Evolutionary conservation across 495 filamentous ascomycete genomes (phyloP), one percentile per base, ranked within the genome.

Genomic region (Talaromyces thailandensis): DNA sequence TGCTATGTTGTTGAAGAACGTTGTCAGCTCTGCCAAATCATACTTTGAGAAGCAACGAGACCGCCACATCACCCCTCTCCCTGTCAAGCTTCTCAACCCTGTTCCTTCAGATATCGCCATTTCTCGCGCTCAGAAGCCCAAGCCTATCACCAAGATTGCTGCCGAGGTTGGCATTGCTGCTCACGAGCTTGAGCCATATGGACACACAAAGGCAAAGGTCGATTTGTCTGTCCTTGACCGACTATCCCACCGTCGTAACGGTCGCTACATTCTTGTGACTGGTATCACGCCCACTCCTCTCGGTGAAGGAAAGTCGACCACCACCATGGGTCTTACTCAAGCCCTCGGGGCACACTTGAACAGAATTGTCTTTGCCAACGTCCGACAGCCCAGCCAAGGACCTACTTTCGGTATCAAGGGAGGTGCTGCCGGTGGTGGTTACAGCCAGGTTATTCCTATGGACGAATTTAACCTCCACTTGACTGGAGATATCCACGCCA

Each of bases 401-500:
- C 94, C 94, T 58, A 98, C 94, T 0, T 98, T 98, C 70, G 94
- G 94, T 68, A 97, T 98, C 81, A 98, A 98, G 78, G 94, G 94
- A 51, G 94, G 94, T 64, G 94, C 94, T 58, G 94, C 94, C 62
- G 94, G 94, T 68, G 94, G 94, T 66, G 94, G 94, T 16, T 98
- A 96, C 80, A 95, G 91, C 73, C 94, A 98, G 74, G 94, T 98
- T 68, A 98, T 98, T 66, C 94, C 94, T 58, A 98, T 98, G 94
- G 94, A 98, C 65, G 94, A 98, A 73, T 98, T 98, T 81, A 98
- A 98, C 71, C 80, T 98, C 64, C 94, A 98, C 71, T 76, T 98
- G 71, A 98, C 94, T 48, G 94, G 94, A 66, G 94, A 98, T 71
- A 98, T 98, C 64, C 94, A 98, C 71, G 94, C 94, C 45, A 93